These are phyloP conservation scores for Colletotrichum sp. DNA, from an alignment of 2,329 filamentous ascomycete genomes.

Conservation along the genomic window DNA sequence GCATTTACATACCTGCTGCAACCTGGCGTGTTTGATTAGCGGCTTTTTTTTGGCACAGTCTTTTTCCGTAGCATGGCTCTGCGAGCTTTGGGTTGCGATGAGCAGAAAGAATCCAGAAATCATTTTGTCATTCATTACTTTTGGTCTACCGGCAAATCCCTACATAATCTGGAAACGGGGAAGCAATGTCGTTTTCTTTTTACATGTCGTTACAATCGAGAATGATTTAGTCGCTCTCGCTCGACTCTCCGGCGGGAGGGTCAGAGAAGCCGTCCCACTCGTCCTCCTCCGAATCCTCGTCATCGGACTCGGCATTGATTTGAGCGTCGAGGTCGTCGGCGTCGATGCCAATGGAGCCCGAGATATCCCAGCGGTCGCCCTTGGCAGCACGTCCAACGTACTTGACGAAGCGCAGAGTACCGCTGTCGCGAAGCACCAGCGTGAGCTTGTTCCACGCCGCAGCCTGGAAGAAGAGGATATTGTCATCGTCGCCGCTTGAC, in stretches of 20 bases:
- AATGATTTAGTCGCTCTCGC: constrained; percentile 38
- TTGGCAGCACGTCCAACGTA: constrained; percentile 84
- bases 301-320: constrained; percentile 33
- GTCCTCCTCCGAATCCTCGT: constrained; percentile 48
- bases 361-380: constrained; percentile 93
- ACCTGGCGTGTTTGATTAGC: background rate
- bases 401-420: constrained; percentile 92
- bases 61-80: background rate
- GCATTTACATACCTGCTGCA: background rate
- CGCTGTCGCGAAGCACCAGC: constrained; percentile 86
- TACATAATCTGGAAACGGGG: background rate
- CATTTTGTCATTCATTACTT: background rate
- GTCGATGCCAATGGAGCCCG: constrained; percentile 76
- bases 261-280: constrained; percentile 65
- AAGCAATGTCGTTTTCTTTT: background rate
- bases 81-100: background rate
- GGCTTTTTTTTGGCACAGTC: background rate
- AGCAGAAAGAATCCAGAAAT: background rate
- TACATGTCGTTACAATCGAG: background rate
- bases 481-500: constrained; percentile 76
- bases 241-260: constrained; percentile 19
- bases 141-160: background rate
- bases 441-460: constrained; percentile 88
- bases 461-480: constrained; percentile 68
- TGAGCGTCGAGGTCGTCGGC: constrained; percentile 53